Conservation (phyloP, 2,329 filamentous ascomycete species). For the Calonectria fujianensis region DNA sequence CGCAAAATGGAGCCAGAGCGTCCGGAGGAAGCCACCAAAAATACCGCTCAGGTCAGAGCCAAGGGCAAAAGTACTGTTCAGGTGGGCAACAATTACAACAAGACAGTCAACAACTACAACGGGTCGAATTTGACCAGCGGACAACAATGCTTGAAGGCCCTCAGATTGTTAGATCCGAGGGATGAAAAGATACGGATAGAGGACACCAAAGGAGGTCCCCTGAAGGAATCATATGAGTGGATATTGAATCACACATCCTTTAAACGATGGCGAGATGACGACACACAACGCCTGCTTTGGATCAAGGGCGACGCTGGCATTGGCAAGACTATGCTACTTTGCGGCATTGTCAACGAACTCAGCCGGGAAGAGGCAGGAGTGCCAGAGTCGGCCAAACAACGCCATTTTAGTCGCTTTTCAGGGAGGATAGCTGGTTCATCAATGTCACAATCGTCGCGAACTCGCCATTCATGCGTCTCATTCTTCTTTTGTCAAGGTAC, state of each 20-base stretch:
- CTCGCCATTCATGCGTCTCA: neutral
- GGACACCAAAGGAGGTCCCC: too few species aligned
- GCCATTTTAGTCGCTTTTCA: neutral
- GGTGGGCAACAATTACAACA: neutral
- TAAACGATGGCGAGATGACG: neutral
- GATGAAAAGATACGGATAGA: slow-evolving; percentile 2
- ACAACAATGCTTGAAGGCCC: neutral
- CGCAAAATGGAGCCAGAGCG: neutral
- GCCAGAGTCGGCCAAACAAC: neutral
- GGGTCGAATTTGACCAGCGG: neutral
- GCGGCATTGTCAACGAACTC: slow-evolving; percentile 4
- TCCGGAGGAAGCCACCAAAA: neutral
- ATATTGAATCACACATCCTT: neutral
- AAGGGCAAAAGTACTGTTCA: neutral
- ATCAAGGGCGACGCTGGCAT: neutral
- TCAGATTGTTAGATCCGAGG: neutral
- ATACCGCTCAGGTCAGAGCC: neutral
- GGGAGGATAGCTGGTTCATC: neutral
- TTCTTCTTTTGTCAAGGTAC: slow-evolving; percentile 8
- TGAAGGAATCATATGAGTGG: neutral
- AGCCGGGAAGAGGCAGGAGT: neutral
- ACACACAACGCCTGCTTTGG: neutral
- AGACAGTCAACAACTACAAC: slow-evolving; percentile 1
- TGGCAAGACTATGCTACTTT: slow-evolving; percentile 13
- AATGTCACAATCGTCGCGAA: neutral